phyloP scores from a whole-genome alignment of 306 rosid genomes.

The Begonia masoniana region DNA sequence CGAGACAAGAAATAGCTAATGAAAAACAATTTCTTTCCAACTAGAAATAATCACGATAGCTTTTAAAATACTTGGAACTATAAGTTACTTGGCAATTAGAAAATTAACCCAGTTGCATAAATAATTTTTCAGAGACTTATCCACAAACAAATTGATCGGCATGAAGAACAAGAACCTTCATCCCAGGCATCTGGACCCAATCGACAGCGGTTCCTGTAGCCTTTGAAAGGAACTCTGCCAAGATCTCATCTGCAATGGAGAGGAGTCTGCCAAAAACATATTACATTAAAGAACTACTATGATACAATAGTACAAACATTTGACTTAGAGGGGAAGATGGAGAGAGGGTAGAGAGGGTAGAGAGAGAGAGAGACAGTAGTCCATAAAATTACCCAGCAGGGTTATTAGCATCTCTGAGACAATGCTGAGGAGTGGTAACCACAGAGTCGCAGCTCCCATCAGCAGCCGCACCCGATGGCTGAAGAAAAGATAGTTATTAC shows the following conservation, averaged over 20 bases:
- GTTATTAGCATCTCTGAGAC: constrained; percentile 76
- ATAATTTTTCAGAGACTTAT: too few relatives aligned
- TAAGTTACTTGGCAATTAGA: too few relatives aligned
- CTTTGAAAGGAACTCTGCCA: constrained; percentile 99
- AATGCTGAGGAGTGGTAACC: constrained; percentile 69
- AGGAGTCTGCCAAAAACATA: constrained; percentile 59
- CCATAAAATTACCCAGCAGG: constrained; percentile 87
- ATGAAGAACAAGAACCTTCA: constrained; percentile 50
- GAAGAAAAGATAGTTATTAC: constrained; percentile 5
- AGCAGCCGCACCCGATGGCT: constrained; percentile 67
- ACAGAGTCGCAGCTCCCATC: constrained; percentile 90
- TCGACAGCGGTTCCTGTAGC: constrained; percentile 99
- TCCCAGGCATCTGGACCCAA: constrained; percentile 99
- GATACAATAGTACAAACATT: background rate
- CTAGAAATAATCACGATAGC: too few relatives aligned
- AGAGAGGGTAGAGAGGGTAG: background rate
- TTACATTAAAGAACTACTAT: background rate
- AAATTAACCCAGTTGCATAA: too few relatives aligned
- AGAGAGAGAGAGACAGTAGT: constrained; percentile 1
- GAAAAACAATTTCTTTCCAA: too few relatives aligned
- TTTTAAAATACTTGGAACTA: too few relatives aligned
- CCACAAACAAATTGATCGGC: too few relatives aligned
- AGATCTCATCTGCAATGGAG: constrained; percentile 90
- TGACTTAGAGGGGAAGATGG: background rate
- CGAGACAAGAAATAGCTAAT: too few relatives aligned